Evolutionary conservation across 139 green algal genomes (phyloP).

Genomic region (Trebouxia sp.): DNA sequence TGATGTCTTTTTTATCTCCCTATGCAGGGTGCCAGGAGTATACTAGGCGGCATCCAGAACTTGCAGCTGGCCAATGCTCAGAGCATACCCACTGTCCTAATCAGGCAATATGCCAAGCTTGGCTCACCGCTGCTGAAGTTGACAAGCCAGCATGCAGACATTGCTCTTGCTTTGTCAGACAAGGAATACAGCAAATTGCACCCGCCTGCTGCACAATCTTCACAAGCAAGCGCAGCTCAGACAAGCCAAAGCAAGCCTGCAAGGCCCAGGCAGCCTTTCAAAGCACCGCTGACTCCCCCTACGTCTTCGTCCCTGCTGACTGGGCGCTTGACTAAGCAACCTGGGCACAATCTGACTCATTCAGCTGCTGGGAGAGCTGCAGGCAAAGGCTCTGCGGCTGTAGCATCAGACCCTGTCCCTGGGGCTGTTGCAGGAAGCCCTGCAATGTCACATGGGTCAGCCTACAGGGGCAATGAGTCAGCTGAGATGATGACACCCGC

Average conservation of each 20-base stretch:
- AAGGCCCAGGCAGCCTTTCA: background rate
- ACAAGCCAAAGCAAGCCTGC: background rate
- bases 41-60: constrained; percentile 14
- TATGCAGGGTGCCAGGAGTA: background rate
- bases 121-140: background rate
- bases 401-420: background rate
- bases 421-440: background rate
- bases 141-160: background rate
- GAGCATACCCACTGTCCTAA: background rate
- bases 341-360: background rate
- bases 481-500: background rate
- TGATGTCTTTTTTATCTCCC: too few relatives aligned
- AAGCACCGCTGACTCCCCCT: background rate
- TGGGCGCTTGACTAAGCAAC: background rate
- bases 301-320: background rate
- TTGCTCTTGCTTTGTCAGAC: background rate
- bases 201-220: background rate
- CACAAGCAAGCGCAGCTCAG: background rate
- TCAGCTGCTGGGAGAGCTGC: background rate
- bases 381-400: background rate
- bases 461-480: too few relatives aligned
- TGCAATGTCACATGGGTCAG: too few relatives aligned
- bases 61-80: constrained; percentile 1
- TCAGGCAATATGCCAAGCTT: constrained; percentile 1
- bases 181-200: background rate